These are phyloP conservation scores for Coemansia guatemalensis DNA, from an alignment of 192 early-diverging fungal species.

Conservation along the genomic window DNA sequence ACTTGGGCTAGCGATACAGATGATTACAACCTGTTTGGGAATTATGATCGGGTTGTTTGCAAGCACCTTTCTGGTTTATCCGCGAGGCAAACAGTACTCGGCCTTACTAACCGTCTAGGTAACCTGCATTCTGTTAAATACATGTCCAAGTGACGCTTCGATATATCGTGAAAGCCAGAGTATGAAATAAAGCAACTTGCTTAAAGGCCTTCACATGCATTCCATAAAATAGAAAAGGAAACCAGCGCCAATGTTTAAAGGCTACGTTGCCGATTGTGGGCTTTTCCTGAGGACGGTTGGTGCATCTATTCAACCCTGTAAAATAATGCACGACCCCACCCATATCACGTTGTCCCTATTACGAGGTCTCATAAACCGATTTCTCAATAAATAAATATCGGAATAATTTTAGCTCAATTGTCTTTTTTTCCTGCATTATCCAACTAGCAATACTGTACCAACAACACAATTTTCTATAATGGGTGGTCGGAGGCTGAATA, in stretches of 20 bases:
- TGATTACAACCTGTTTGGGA: slow-evolving; percentile 63
- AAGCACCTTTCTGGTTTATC: slow-evolving; percentile 61
- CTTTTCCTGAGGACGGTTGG: too few species aligned
- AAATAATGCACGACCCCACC: too few species aligned
- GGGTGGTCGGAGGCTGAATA: slow-evolving; percentile 26
- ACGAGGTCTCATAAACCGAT: too few species aligned
- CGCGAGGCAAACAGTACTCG: slow-evolving; percentile 43
- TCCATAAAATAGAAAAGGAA: not conserved
- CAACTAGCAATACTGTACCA: not conserved
- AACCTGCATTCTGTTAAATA: not conserved
- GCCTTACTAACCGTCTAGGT: slow-evolving; percentile 44
- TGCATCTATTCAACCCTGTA: too few species aligned
- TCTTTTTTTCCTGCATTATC: not conserved
- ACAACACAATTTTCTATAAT: not conserved
- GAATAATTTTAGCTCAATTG: too few species aligned
- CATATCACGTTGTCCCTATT: too few species aligned
- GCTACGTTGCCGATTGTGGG: too few species aligned
- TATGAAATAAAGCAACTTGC: not conserved
- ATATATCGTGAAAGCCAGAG: not conserved
- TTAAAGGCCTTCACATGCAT: not conserved
- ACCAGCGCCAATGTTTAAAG: too few species aligned
- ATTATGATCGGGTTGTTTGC: slow-evolving; percentile 72
- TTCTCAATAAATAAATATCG: too few species aligned
- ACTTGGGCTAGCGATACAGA: slow-evolving; percentile 52
- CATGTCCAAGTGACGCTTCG: not conserved